Evolutionary conservation across 2,329 filamentous ascomycete species (phyloP), one percentile per base, ranked within the genome.

Genomic region (Plectosphaerella sp.): DNA sequence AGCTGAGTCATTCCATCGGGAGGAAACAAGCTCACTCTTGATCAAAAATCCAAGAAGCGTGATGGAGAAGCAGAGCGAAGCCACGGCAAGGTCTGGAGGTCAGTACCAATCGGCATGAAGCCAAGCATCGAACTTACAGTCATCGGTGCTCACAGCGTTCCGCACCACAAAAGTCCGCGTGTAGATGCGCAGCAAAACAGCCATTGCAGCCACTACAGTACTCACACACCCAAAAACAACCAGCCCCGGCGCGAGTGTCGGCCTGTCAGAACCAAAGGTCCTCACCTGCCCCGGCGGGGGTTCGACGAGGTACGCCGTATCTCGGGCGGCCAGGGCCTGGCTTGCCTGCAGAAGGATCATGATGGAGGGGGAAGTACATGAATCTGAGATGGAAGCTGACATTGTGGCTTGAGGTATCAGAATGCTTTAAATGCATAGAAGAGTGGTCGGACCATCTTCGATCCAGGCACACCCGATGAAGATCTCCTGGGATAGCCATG

Each of bases 111-210:
- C 28, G 8, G 4, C 11, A 9, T 33, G 28, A 33, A 33, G 28
- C 8, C 28, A 10, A 12, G 28, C 11, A 33, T 22, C 15, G n/a
- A 18, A 57, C 64, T 49, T 22, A 65, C 63, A 64, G 24, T 67
- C 64, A 51, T 67, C 64, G 12, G 46, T 39, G 9, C 62, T 64
- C 42, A 67, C 20, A 11, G 56, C 53, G 20, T 59, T 57, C 49
- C 62, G 61, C 1, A 62, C 62, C 18, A 67, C 59, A 47, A 59
- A 60, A 36, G 58, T 62, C 24, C 64, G 59, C 4, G 64, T 67
- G 20, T 65, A 65, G 0, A 64, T 35, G 2, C 64, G 56, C 12
- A 67, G 52, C 7, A 48, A 22, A 4, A 67, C 62, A 35, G 58
- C 53, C 0, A 64, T 37, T 2, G 55, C 49, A 1, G 64, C 62